A percentile compares a stretch with the other conserved stretches of the same genome.
These are phyloP conservation scores for Nitzschia sp. DNA, from an alignment of 108 stramenopile genomes.

Conservation along the genomic window DNA sequence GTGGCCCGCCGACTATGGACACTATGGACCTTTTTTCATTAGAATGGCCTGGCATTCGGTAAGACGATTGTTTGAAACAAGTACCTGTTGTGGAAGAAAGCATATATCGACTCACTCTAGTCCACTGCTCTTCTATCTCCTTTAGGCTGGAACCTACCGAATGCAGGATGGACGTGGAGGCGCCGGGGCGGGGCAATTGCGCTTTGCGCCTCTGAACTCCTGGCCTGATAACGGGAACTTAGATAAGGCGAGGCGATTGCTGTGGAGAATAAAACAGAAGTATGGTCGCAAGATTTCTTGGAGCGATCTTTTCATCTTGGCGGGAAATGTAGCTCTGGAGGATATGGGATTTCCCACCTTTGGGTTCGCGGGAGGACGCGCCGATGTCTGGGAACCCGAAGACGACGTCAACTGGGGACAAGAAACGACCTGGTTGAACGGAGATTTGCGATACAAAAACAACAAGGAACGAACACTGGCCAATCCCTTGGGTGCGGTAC, in stretches of 20 bases:
- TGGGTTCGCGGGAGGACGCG: slow-evolving; percentile 69
- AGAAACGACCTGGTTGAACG: slow-evolving; percentile 65
- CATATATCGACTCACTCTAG: not conserved
- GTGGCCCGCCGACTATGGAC: slow-evolving; percentile 79
- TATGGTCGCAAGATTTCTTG: slow-evolving; percentile 43
- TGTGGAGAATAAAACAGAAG: slow-evolving; percentile 57
- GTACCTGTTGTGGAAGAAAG: not conserved
- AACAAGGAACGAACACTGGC: slow-evolving; percentile 37
- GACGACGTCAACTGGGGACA: slow-evolving; percentile 79
- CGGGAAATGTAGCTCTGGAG: slow-evolving; percentile 82
- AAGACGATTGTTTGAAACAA: not conserved
- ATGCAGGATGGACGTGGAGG: slow-evolving; percentile 76
- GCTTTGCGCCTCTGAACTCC: slow-evolving; percentile 72
- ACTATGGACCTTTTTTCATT: slow-evolving; percentile 76
- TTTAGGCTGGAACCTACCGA: slow-evolving; percentile 67
- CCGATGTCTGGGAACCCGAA: slow-evolving; percentile 65
- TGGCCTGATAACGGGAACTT: slow-evolving; percentile 87
- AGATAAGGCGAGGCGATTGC: slow-evolving; percentile 65
- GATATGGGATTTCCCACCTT: slow-evolving; percentile 62
- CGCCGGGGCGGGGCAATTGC: slow-evolving; percentile 57
- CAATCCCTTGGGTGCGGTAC: slow-evolving; percentile 71
- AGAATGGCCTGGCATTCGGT: slow-evolving; percentile 33
- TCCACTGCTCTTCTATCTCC: no score
- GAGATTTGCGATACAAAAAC: slow-evolving; percentile 34
- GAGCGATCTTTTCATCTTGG: slow-evolving; percentile 84